Evolutionary conservation across 2,329 filamentous ascomycete species (phyloP).

Genomic region (Escovopsis weberi): DNA sequence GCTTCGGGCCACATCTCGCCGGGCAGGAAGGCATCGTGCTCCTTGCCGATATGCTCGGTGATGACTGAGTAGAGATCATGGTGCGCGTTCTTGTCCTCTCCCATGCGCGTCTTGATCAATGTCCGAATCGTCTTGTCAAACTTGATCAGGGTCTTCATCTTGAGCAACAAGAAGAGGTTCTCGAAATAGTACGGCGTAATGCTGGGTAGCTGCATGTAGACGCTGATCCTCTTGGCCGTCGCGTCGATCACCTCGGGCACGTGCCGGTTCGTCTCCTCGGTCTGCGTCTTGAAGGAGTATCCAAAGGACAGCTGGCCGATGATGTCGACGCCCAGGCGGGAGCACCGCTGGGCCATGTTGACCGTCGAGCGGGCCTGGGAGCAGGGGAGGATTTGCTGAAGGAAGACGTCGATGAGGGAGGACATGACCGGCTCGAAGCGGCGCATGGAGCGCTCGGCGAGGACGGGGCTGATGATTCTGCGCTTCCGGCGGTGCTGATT

Average conservation of each 20-base stretch:
- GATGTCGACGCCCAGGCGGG: constrained; percentile 1
- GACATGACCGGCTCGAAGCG: constrained; percentile 1
- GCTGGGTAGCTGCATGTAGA: constrained; percentile 1
- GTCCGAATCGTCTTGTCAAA: background rate
- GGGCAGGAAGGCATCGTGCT: background rate
- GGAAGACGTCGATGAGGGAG: background rate
- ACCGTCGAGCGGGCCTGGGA: background rate
- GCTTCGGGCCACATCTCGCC: constrained; percentile 2
- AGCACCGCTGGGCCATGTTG: background rate
- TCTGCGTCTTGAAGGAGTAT: constrained; percentile 1
- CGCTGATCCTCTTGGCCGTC: background rate
- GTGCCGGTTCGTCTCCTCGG: constrained; percentile 1
- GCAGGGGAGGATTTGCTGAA: background rate
- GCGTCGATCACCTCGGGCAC: background rate
- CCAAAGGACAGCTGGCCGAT: constrained; percentile 3
- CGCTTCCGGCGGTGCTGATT: constrained; percentile 1
- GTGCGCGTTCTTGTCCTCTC: background rate
- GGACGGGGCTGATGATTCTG: background rate
- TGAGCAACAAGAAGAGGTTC: background rate
- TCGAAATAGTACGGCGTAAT: background rate
- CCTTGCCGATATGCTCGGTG: background rate
- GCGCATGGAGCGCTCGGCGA: constrained; percentile 2
- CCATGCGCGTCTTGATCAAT: constrained; percentile 1
- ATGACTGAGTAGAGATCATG: constrained; percentile 1
- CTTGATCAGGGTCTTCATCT: background rate